A percentile compares a stretch with the other conserved stretches of the same genome.
These are phyloP conservation scores for Populus tomentosa DNA, from an alignment of 441 rosid genomes.

Conservation along the genomic window DNA sequence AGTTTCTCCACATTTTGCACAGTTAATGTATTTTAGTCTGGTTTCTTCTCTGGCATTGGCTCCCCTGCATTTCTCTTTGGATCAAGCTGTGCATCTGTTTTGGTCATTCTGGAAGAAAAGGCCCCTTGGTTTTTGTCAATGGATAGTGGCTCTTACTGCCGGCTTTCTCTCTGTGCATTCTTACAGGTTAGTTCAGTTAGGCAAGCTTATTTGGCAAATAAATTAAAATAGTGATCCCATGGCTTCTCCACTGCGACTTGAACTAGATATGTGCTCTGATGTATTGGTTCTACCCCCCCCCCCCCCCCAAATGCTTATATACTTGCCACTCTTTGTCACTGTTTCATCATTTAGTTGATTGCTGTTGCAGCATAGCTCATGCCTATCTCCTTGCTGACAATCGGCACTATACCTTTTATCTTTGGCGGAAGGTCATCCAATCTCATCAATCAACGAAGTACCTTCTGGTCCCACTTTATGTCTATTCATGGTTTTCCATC, in stretches of 20 bases:
- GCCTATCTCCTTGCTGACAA: slow-evolving; percentile 95
- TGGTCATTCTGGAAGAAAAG: slow-evolving; percentile 45
- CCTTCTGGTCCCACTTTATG: slow-evolving; percentile 63
- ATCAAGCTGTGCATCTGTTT: slow-evolving; percentile 37
- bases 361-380: slow-evolving; percentile 70
- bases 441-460: slow-evolving; percentile 67
- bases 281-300: too few species aligned
- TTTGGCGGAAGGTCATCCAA: slow-evolving; percentile 79
- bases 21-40: slow-evolving; percentile 81
- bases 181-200: slow-evolving; percentile 61
- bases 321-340: neutral
- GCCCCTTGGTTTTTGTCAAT: slow-evolving; percentile 36
- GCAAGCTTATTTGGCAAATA: neutral
- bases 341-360: neutral
- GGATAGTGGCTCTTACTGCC: slow-evolving; percentile 41
- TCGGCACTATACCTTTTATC: slow-evolving; percentile 87
- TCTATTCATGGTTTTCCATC: slow-evolving; percentile 84
- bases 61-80: slow-evolving; percentile 57
- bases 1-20: slow-evolving; percentile 91
- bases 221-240: neutral
- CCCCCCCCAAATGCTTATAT: neutral
- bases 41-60: slow-evolving; percentile 61
- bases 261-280: neutral
- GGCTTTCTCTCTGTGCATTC: slow-evolving; percentile 62
- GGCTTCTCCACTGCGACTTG: neutral